Evolutionary conservation across 2,329 filamentous ascomycete species (phyloP).

Genomic region (Pestalotiopsis fici): DNA sequence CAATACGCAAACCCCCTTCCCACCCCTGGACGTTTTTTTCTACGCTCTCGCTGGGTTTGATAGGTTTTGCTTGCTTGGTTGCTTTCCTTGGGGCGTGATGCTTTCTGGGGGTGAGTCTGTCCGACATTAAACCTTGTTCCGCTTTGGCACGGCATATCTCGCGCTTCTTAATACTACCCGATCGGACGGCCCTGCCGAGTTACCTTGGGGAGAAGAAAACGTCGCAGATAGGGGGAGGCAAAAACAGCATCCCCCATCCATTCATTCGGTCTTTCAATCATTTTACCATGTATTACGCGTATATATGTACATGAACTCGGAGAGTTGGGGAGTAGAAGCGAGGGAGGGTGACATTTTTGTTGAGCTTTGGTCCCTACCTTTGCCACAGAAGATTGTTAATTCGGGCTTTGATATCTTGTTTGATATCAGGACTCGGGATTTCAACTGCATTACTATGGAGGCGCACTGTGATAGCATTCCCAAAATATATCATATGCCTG

Average conservation of each 20-base stretch:
- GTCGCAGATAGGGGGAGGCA: neutral
- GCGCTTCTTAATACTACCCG: neutral
- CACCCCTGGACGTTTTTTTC: neutral
- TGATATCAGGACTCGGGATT: neutral
- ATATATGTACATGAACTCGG: neutral
- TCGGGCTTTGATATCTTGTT: neutral
- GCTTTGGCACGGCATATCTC: neutral
- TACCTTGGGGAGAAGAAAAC: neutral
- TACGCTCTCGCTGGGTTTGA: neutral
- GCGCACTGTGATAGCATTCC: too few relatives aligned
- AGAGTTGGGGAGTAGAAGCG: neutral
- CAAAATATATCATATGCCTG: too few relatives aligned
- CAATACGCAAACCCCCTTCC: neutral
- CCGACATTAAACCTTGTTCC: neutral
- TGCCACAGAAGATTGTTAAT: neutral
- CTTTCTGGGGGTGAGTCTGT: neutral
- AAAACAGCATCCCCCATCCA: neutral
- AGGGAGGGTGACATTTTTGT: neutral
- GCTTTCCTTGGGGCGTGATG: neutral
- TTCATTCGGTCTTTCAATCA: neutral
- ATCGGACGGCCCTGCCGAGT: neutral
- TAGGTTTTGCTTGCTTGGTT: too few relatives aligned
- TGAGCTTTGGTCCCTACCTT: neutral
- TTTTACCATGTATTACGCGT: neutral
- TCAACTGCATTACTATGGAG: neutral